These are phyloP conservation scores for Penicillium ucsense DNA, from an alignment of 495 filamentous ascomycete genomes.

Conservation along the genomic window DNA sequence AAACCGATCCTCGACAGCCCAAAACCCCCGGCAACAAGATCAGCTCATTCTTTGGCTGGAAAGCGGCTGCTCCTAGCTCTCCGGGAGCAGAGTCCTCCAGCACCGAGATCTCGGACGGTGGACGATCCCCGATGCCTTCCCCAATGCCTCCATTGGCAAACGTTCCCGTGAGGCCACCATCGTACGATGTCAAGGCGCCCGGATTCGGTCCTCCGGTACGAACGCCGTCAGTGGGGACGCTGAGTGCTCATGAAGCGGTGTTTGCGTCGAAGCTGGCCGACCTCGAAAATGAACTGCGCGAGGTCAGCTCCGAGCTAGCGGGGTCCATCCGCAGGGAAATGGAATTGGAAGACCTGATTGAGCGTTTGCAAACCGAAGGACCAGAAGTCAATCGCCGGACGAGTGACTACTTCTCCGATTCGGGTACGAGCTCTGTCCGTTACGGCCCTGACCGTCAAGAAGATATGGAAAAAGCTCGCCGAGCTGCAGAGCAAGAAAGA, in stretches of 20 bases:
- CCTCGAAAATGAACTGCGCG: conserved; percentile 86
- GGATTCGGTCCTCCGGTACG: conserved; percentile 25
- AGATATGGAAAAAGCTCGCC: conserved; percentile 73
- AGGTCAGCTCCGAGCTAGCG: conserved; percentile 86
- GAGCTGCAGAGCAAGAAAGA: conserved; percentile 83
- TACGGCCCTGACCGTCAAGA: conserved; percentile 60
- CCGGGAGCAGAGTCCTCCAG: conserved; percentile 52
- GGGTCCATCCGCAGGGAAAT: conserved; percentile 89
- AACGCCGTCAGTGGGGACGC: conserved; percentile 27
- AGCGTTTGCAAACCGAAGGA: conserved; percentile 70
- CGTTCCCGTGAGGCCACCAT: conserved; percentile 25
- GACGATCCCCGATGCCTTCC: conserved; percentile 48
- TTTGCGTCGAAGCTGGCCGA: conserved; percentile 51
- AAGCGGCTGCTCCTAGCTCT: conserved; percentile 37
- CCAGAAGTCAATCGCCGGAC: conserved; percentile 57
- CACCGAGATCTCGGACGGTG: conserved; percentile 54
- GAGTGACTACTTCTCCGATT: conserved; percentile 97
- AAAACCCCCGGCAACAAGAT: conserved; percentile 55
- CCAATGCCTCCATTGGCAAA: conserved; percentile 45
- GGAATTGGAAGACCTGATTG: conserved; percentile 90
- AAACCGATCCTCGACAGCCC: conserved; percentile 32
- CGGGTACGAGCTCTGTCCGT: conserved; percentile 76
- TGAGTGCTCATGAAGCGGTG: conserved; percentile 33
- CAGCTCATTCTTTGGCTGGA: conserved; percentile 64
- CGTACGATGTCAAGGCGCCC: conserved; percentile 38